phyloP scores from a whole-genome alignment of 257 asterid species.

The Leptodermis oblonga region DNA sequence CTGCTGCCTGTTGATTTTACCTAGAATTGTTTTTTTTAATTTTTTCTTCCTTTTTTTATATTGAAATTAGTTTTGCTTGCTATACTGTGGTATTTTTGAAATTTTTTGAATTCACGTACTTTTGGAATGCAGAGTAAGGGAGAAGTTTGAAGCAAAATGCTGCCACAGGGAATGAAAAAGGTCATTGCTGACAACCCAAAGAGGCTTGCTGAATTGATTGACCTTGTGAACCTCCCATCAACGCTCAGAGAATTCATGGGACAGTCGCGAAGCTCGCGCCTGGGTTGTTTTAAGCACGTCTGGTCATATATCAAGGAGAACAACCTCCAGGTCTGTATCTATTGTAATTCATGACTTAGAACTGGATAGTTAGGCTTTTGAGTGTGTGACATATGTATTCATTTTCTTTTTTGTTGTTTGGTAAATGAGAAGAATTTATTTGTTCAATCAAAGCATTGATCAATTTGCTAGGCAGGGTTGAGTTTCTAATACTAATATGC shows the following conservation, averaged over 20 bases:
- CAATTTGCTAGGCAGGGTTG: neutral
- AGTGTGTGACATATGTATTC: neutral
- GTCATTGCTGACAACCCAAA: constrained; percentile 67
- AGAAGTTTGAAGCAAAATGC: constrained; percentile 37
- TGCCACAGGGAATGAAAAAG: constrained; percentile 58
- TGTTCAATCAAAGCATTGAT: neutral
- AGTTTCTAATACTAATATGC: neutral
- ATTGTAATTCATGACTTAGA: neutral
- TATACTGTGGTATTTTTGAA: neutral
- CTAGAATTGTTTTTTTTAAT: neutral
- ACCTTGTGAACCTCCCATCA: constrained; percentile 77
- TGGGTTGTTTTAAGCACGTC: constrained; percentile 69
- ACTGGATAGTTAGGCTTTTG: neutral
- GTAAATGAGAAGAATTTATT: neutral
- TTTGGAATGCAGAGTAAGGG: constrained; percentile 18
- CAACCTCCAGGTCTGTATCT: constrained; percentile 64
- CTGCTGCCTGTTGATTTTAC: neutral
- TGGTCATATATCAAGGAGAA: constrained; percentile 87
- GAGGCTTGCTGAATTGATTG: constrained; percentile 72
- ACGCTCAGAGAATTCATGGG: constrained; percentile 87
- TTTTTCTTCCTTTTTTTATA: neutral
- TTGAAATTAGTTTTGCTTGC: neutral
- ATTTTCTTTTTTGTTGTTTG: neutral
- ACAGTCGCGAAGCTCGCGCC: constrained; percentile 86
- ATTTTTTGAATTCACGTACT: neutral